phyloP scores from a whole-genome alignment of 192 early-diverging fungal genomes.

The Coemansia sp. region DNA sequence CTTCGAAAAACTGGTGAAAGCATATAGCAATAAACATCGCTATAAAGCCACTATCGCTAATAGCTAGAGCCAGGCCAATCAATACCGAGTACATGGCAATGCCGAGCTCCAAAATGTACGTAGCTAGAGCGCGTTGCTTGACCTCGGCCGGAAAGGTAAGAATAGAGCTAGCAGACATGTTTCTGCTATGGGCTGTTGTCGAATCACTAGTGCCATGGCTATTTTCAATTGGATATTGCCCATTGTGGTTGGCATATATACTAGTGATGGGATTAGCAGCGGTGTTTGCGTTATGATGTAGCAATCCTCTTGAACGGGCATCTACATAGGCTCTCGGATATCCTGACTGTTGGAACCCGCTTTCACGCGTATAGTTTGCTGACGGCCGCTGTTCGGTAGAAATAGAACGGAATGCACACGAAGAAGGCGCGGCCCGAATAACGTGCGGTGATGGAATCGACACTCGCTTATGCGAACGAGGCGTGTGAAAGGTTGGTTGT shows the following conservation, averaged over 20 bases:
- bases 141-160: conserved; percentile 16
- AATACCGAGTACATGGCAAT: conserved; percentile 73
- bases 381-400: neutral
- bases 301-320: too few species aligned
- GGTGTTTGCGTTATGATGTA: too few species aligned
- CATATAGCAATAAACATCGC: conserved; percentile 62
- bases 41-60: conserved; percentile 50
- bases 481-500: conserved; percentile 18
- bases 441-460: conserved; percentile 28
- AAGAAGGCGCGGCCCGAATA: conserved; percentile 20
- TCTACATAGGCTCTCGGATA: neutral
- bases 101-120: conserved; percentile 69
- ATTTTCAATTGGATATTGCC: too few species aligned
- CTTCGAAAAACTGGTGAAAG: conserved; percentile 76
- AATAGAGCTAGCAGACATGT: neutral
- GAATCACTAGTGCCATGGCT: conserved; percentile 25
- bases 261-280: too few species aligned
- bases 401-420: conserved; percentile 11
- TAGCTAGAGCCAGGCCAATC: conserved; percentile 63
- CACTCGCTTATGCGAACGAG: conserved; percentile 29
- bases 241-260: too few species aligned
- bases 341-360: neutral
- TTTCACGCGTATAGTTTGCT: neutral
- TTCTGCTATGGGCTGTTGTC: conserved; percentile 23
- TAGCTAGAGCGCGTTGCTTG: conserved; percentile 49